Base-by-base conservation (phyloP, 2,329 filamentous ascomycete species). In the Sodiomyces alkalinus region DNA sequence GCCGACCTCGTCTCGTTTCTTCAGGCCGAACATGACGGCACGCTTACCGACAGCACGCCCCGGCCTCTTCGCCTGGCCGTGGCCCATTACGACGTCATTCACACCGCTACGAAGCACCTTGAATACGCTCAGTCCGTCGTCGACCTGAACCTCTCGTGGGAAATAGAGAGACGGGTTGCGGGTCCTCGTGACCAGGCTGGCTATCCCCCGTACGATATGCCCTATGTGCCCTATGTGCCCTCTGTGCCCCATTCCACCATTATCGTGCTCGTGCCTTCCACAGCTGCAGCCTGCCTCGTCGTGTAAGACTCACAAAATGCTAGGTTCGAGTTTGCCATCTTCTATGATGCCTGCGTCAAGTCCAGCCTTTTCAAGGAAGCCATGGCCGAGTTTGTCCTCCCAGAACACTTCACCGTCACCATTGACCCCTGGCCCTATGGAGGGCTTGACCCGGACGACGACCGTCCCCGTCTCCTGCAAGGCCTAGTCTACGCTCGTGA, bases 381-480 rank as follows among this genome's bases (percentile, higher is more conserved):
- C 29, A 46, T 66, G 42, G 44, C 54, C 14, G 58, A 64, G 38
- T 59, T 65, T 29, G 39, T 42, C 4, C 42, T 67, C 9, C 61
- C 62, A 4, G 50, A 58, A 17, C 53, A 54, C 38, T 59, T 61
- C 28, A 36, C 42, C 19, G 41, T 62, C 28, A 50, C 48, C 10
- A 60, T 63, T 37, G 59, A 64, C 68, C 36, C 63, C 0, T 81
- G 76, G 76, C 80, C 80, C 20, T 85, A 82, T 36, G 61, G 61
- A 6, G 56, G 55, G 3, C 45, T 49, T 1, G 55, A 58, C 31
- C 43, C 42, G 4, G 51, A 55, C 4, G 54, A 57, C 26, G 44
- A 49, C 14, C 41, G 49, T 3, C 51, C 53, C 5, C 54, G 59
- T 11, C 55, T 53, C 29, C 61, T 67, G 55, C 60, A 64, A 27